Evolutionary conservation across 1,284 basidiomycete genomes (phyloP), one percentile per base, ranked within the genome.

Genomic region (Boletus semigastroideus): DNA sequence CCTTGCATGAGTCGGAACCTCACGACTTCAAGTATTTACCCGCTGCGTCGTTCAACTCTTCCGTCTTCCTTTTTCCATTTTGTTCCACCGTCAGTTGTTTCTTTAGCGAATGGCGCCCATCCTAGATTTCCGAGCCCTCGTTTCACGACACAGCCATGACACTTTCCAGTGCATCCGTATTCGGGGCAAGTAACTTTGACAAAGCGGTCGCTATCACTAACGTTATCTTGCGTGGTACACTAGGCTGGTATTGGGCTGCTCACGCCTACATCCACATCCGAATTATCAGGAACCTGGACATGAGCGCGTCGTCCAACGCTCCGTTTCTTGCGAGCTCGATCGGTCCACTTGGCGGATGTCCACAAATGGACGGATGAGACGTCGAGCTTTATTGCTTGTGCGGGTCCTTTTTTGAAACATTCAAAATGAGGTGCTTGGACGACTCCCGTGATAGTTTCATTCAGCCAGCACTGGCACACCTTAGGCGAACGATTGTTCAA

Each of bases 191-290:
- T 48, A 5, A 14, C 14, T 16, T n/a, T 14, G 13, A 11, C 22
- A 20, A 5, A 19, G 10, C 27, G 1, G 10, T 25, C 13, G 5
- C 28, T 5, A 13, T 1, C 4, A 16, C 20, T 55, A 14, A 62
- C 9, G 30, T 36, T 14, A 25, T 28, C n/a, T 17, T 28, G 14
- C 10, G 7, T 42, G 11, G 13, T 20, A 12, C 7, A 11, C 8
- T 72, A 81, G 54, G 72, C 74, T 41, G 80, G 78, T 5, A 77
- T 73, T 20, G 80, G 79, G 11, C 73, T 79, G 34, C 62, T 77
- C 0, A 80, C 79, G 25, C 70, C 33, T 69, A 74, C 16, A 58
- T 78, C 46, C 63, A 66, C 1, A 65, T 74, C 11, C 71, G 73
- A n/a, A 63, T 74, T 22, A 63, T 75, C 17, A 65, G 72, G n/a